A percentile compares a stretch with the other conserved stretches of the same genome.
Evolutionary conservation across 2,329 filamentous ascomycete genomes (phyloP).

Genomic region (Orbilia quercus): DNA sequence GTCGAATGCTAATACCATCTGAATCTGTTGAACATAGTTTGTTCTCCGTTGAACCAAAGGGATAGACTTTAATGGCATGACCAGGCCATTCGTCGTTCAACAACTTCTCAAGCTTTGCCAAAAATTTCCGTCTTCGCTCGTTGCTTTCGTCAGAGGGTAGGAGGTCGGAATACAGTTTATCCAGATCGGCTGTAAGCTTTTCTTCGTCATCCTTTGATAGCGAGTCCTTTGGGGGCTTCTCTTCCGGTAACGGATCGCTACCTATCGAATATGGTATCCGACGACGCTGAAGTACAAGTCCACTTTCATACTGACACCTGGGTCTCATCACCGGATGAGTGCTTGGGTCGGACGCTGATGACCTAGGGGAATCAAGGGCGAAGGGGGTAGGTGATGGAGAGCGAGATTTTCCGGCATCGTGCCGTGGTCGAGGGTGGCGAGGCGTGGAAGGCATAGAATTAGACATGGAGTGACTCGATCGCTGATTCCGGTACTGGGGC

Average conservation of each 20-base stretch:
- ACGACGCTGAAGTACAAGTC: constrained; percentile 80
- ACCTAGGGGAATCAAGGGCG: constrained; percentile 82
- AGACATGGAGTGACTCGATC: constrained; percentile 71
- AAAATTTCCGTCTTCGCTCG: constrained; percentile 76
- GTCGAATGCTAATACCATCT: constrained; percentile 74
- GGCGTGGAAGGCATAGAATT: constrained; percentile 94
- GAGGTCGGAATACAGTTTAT: constrained; percentile 84
- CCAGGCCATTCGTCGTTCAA: constrained; percentile 93
- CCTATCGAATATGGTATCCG: constrained; percentile 92
- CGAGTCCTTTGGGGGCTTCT: constrained; percentile 76
- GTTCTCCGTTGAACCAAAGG: constrained; percentile 99
- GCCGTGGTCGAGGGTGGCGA: constrained; percentile 80
- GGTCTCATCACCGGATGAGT: constrained; percentile 75
- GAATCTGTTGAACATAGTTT: constrained; percentile 93
- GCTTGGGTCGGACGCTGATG: constrained; percentile 85
- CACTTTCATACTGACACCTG: constrained; percentile 89
- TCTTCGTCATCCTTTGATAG: constrained; percentile 78
- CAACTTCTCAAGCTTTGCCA: constrained; percentile 87
- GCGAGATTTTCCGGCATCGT: constrained; percentile 75
- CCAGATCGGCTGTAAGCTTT: constrained; percentile 83
- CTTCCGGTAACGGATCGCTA: constrained; percentile 78
- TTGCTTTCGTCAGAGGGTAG: constrained; percentile 84
- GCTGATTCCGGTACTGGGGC: constrained; percentile 64
- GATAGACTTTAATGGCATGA: constrained; percentile 85
- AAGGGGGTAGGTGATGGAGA: constrained; percentile 81